These are phyloP conservation scores for Sporisorium reilianum DNA, from an alignment of 1,284 basidiomycete genomes.

Conservation along the genomic window DNA sequence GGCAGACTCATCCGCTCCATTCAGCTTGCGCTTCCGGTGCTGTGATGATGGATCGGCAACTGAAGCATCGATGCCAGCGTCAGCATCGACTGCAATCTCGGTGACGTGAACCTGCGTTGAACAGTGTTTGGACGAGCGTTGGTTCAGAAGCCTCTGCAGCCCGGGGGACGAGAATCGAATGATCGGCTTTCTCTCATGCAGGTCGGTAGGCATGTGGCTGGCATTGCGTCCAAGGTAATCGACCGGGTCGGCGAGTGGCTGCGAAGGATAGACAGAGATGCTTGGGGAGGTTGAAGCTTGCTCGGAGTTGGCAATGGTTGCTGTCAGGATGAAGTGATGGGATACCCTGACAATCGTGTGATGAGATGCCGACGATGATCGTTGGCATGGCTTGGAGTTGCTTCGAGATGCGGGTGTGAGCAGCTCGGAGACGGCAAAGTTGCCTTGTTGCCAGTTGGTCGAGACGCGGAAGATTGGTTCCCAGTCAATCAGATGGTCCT, in stretches of 20 bases:
- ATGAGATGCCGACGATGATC: not conserved
- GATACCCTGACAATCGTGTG: conserved; percentile 39
- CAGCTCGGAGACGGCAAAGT: conserved; percentile 41
- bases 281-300: not conserved
- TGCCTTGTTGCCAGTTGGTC: conserved; percentile 47
- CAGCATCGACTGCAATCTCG: conserved; percentile 37
- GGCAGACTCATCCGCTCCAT: not conserved
- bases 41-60: not conserved
- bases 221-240: not conserved
- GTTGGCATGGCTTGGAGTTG: no score
- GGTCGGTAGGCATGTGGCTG: conserved; percentile 13
- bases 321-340: conserved; percentile 33
- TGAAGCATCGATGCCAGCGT: not conserved
- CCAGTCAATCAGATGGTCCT: conserved; percentile 42
- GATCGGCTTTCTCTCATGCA: conserved; percentile 12
- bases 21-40: conserved; percentile 18
- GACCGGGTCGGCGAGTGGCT: not conserved
- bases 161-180: conserved; percentile 17
- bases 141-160: conserved; percentile 3
- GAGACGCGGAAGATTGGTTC: conserved; percentile 46
- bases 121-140: not conserved
- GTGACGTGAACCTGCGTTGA: conserved; percentile 8
- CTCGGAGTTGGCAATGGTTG: not conserved
- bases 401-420: not conserved
- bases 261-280: conserved; percentile 25